phyloP scores from a whole-genome alignment of 2,329 filamentous ascomycete species.

The Aureobasidium namibiae region DNA sequence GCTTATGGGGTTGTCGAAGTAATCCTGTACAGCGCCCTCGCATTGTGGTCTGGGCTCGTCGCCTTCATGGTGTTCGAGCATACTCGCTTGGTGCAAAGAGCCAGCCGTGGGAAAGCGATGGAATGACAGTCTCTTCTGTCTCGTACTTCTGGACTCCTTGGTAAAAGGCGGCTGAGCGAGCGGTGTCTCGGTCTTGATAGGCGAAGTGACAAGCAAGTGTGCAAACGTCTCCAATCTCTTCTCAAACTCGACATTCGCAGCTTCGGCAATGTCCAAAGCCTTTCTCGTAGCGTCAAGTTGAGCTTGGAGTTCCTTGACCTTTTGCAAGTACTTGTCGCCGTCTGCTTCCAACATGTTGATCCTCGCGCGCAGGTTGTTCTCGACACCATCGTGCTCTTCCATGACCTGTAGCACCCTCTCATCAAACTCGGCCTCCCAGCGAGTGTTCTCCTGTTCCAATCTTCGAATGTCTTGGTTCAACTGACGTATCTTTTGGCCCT shows the following conservation, averaged over 20 bases:
- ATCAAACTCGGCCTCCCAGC: conserved; percentile 31
- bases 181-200: conserved; percentile 26
- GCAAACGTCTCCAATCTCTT: conserved; percentile 31
- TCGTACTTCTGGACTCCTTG: conserved; percentile 16
- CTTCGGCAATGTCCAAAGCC: conserved; percentile 26
- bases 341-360: conserved; percentile 24
- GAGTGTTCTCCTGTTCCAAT: conserved; percentile 27
- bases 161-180: conserved; percentile 12
- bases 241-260: conserved; percentile 30
- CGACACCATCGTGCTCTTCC: conserved; percentile 22
- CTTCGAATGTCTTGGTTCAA: conserved; percentile 27
- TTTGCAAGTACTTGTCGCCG: conserved; percentile 22
- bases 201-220: conserved; percentile 29
- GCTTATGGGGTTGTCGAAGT: conserved; percentile 2
- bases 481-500: conserved; percentile 29
- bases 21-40: background rate
- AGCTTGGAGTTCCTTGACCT: conserved; percentile 27
- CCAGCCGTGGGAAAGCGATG: conserved; percentile 27
- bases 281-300: conserved; percentile 24
- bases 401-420: conserved; percentile 27
- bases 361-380: conserved; percentile 22
- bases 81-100: conserved; percentile 16
- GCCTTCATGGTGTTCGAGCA: background rate
- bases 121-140: conserved; percentile 20
- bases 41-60: background rate